These are phyloP conservation scores for Vigna mungo DNA, from an alignment of 306 rosid species.

Conservation along the genomic window DNA sequence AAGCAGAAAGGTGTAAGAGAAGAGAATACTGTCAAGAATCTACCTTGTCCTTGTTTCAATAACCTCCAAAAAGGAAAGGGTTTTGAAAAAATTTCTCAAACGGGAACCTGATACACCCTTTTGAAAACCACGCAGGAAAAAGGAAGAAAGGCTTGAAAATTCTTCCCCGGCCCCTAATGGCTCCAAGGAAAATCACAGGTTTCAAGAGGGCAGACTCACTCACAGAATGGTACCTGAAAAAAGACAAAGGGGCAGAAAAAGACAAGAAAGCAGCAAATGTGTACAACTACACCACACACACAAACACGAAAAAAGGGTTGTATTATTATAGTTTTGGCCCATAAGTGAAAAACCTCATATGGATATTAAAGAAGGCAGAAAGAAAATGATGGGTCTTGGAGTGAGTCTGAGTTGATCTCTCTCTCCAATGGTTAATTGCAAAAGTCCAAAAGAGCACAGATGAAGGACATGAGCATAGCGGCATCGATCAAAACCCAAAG, in stretches of 20 bases:
- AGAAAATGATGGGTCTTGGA: slow-evolving; percentile 55
- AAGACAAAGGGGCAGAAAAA: slow-evolving; percentile 49
- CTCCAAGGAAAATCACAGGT: slow-evolving; percentile 71
- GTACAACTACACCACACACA: background rate
- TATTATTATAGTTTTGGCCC: slow-evolving; percentile 37
- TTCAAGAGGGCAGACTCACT: slow-evolving; percentile 52
- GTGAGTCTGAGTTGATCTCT: slow-evolving; percentile 57
- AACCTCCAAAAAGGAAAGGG: slow-evolving; percentile 54
- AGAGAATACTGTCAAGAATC: slow-evolving; percentile 69
- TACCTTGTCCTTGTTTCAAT: slow-evolving; percentile 61
- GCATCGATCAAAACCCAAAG: slow-evolving; percentile 47
- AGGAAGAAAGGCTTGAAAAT: slow-evolving; percentile 47
- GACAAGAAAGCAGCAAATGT: slow-evolving; percentile 52
- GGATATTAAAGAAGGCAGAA: slow-evolving; percentile 38
- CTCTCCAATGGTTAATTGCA: slow-evolving; percentile 39
- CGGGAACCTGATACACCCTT: slow-evolving; percentile 47
- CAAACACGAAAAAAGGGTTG: slow-evolving; percentile 16
- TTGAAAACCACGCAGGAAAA: slow-evolving; percentile 48
- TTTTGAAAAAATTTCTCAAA: slow-evolving; percentile 48
- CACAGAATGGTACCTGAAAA: slow-evolving; percentile 54
- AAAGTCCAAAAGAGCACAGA: slow-evolving; percentile 48
- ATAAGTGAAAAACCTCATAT: slow-evolving; percentile 31
- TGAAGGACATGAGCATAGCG: slow-evolving; percentile 34
- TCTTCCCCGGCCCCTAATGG: slow-evolving; percentile 43
- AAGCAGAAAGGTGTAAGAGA: slow-evolving; percentile 58